A percentile compares a stretch with the other conserved stretches of the same genome.
Evolutionary conservation across 495 filamentous ascomycete genomes (phyloP).

Genomic region (Aspergillus steynii): DNA sequence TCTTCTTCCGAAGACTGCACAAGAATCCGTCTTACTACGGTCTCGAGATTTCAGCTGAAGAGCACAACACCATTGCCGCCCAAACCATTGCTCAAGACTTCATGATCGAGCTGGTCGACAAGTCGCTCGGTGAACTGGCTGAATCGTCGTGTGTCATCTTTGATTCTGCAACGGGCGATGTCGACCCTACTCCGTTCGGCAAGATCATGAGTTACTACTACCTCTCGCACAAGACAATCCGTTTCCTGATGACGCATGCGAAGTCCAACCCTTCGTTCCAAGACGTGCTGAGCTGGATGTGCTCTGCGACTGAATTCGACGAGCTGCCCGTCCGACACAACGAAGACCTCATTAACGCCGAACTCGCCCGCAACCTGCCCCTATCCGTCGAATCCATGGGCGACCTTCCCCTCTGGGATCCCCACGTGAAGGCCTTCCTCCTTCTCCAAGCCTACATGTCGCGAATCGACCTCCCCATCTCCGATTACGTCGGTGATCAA

Average conservation of each 20-base stretch:
- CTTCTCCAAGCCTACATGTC: conserved; percentile 94
- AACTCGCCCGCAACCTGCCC: conserved; percentile 79
- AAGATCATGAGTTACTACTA: conserved; percentile 99
- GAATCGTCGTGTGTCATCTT: conserved; percentile 80
- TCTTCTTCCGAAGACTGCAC: conserved; percentile 95
- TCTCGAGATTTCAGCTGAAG: conserved; percentile 88
- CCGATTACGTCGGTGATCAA: conserved; percentile 96
- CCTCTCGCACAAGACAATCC: conserved; percentile 92
- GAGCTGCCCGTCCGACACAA: conserved; percentile 99
- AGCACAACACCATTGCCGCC: conserved; percentile 85
- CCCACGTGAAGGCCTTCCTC: conserved; percentile 95
- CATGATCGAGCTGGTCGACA: conserved; percentile 88
- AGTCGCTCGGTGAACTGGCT: conserved; percentile 75
- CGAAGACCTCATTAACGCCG: conserved; percentile 95
- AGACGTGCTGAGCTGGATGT: conserved; percentile 93
- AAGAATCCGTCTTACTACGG: conserved; percentile 99
- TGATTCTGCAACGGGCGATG: conserved; percentile 77
- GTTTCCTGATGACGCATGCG: conserved; percentile 72
- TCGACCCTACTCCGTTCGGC: conserved; percentile 84
- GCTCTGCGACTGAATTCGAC: conserved; percentile 89
- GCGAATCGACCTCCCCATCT: conserved; percentile 86
- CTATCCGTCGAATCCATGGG: conserved; percentile 66
- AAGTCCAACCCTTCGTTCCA: conserved; percentile 76
- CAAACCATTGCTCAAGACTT: conserved; percentile 85
- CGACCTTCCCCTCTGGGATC: conserved; percentile 91